Evolutionary conservation across 2,329 filamentous ascomycete species (phyloP), one percentile per base, ranked within the genome.

Genomic region (Xylariales sp.): DNA sequence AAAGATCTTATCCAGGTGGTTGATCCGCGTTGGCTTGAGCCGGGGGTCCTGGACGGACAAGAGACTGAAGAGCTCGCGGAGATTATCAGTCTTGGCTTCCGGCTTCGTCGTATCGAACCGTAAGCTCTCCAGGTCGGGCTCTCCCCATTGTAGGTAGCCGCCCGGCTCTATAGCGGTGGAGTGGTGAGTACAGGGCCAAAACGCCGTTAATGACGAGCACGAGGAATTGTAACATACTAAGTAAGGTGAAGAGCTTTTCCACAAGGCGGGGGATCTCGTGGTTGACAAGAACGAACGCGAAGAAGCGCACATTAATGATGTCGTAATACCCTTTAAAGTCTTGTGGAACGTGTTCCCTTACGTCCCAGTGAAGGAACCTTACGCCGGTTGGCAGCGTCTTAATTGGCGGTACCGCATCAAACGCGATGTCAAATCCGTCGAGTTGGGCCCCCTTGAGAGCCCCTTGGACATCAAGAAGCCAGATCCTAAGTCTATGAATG

Each of bases 361-460:
- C 62, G 41, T 75, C 63, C 68, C 73, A 71, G 6, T 67, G 34
- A 1, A 54, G 62, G 28, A 74, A 64, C 3, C 49, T 63, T 1
- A 74, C 62, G 36, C 69, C 67, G 18, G 70, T 18, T 3, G 72
- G 70, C n/a, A 75, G 45, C 9, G 52, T 62, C 14, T 69, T 60
- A 3, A 2, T 18, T 2, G 74, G 72, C 2, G 73, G 71, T 16
- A 70, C 68, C 1, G 69, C 70, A 30, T 70, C 61, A 32, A 75
- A 68, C 5, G 74, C 75, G 52, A 76, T 69, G 23, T 75, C 72
- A 14, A 75, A 66, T 9, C 74, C 73, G 12, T 70, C 64, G 1
- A 75, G 54, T 18, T 59, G 23, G 10, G 50, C 50, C 0, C 8
- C 32, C 10, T 54, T 39, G 14, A 54, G 16, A 36, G 7, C n/a